Evolutionary conservation across 2,329 filamentous ascomycete species (phyloP), one percentile per base, ranked within the genome.

Genomic region (Furcasterigmium sp.): DNA sequence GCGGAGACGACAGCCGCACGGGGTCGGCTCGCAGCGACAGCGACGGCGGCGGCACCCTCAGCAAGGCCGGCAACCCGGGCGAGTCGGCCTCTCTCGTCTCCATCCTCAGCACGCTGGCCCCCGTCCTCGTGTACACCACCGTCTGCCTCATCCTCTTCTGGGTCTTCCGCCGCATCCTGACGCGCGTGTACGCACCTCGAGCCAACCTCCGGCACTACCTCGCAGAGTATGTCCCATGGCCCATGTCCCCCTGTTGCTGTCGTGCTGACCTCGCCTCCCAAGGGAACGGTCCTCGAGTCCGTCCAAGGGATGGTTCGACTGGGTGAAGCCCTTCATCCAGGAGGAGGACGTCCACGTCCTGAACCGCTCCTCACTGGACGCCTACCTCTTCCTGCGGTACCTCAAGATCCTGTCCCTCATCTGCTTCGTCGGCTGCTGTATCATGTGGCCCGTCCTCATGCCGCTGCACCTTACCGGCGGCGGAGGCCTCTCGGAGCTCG

Each of bases 331-430:
- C 11, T 86, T 88, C 65, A 84, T 79, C 68, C 76, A 75, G 53
- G 75, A 78, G 35, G 76, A 77, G 4, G 91, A 97, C 60, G 82
- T 82, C 32, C 89, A 87, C 57, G 80, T 91, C 20, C 78, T 97
- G 18, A 87, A 93, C 56, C 89, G 95, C 68, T 88, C 91, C 60
- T 94, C 90, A 1, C 78, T 98, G 49, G 91, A 98, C 61, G 87
- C 86, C 25, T 97, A 91, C 63, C 81, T 97, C 41, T 89, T 94
- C 61, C 73, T 97, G 21, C 88, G 91, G 28, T 95, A 66, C 43
- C 55, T 69, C 43, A 68, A 67, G 37, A 56, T 93, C 42, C 70
- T 84, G 21, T 79, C 84, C 43, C 75, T 85, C 53, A 86, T 93
- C 52, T 91, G 85, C 63, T 74, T 95, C 40, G 82, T 91, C 13